Evolutionary conservation across 192 early-diverging fungal species (phyloP).

Genomic region (Spinellus fusiger): DNA sequence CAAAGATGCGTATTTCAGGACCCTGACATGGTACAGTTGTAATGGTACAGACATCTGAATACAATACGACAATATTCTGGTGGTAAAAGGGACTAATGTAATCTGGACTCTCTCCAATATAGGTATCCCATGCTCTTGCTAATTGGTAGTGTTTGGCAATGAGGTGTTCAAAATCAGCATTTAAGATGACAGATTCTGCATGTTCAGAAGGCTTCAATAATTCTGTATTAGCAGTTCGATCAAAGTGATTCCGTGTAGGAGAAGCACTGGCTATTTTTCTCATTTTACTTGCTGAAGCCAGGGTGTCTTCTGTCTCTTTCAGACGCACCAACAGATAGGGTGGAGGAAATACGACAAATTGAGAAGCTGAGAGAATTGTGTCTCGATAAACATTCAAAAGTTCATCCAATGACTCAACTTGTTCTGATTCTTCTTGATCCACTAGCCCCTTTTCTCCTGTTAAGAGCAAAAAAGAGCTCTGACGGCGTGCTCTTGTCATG

Average conservation of each 20-base stretch:
- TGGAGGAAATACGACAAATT: constrained; percentile 77
- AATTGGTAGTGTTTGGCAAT: constrained; percentile 37
- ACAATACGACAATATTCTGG: constrained; percentile 72
- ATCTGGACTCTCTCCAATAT: constrained; percentile 52
- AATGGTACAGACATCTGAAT: constrained; percentile 56
- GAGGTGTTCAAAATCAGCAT: constrained; percentile 38
- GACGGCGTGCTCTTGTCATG: background rate
- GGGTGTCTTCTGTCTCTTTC: constrained; percentile 51
- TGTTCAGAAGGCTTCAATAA: background rate
- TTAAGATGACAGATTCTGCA: constrained; percentile 6
- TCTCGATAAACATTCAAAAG: constrained; percentile 55
- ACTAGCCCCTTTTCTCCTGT: background rate
- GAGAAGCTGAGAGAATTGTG: constrained; percentile 84
- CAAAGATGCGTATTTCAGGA: constrained; percentile 73
- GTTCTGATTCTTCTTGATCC: background rate
- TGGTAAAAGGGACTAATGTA: constrained; percentile 63
- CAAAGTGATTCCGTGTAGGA: constrained; percentile 13
- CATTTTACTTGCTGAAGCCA: constrained; percentile 31
- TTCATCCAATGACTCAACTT: background rate
- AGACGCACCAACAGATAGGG: constrained; percentile 73
- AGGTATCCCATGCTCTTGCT: constrained; percentile 45
- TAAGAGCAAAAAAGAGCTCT: background rate
- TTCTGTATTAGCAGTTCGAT: constrained; percentile 16
- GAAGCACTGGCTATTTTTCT: background rate
- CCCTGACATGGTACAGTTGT: constrained; percentile 61